Evolutionary conservation across 1,284 basidiomycete genomes (phyloP).

Genomic region (Pisolithus thermaeus): DNA sequence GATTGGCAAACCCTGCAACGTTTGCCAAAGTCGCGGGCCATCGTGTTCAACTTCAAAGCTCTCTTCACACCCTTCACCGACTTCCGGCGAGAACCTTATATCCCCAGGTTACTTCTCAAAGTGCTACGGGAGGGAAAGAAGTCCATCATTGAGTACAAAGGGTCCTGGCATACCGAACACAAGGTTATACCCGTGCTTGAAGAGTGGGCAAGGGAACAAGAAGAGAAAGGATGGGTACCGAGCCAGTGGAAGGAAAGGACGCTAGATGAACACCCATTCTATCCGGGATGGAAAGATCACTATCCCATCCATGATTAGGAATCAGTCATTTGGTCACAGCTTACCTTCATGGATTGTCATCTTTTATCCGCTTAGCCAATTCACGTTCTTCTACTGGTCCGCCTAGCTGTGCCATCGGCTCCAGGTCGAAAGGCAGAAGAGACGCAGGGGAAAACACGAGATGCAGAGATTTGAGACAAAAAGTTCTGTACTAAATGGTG

Average conservation of each 20-base stretch:
- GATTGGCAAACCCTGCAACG: slow-evolving; percentile 52
- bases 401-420: slow-evolving; percentile 19
- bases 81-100: slow-evolving; percentile 40
- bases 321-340: neutral
- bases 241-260: slow-evolving; percentile 42
- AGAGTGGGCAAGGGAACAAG: slow-evolving; percentile 42
- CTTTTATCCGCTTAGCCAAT: slow-evolving; percentile 72
- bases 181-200: slow-evolving; percentile 39
- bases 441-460: slow-evolving; percentile 18
- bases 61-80: slow-evolving; percentile 43
- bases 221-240: slow-evolving; percentile 39
- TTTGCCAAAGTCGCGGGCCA: slow-evolving; percentile 39
- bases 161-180: slow-evolving; percentile 36
- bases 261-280: slow-evolving; percentile 44
- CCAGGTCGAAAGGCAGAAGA: slow-evolving; percentile 5
- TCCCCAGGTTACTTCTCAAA: slow-evolving; percentile 39
- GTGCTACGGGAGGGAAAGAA: slow-evolving; percentile 35
- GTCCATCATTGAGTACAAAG: slow-evolving; percentile 40
- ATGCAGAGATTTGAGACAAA: slow-evolving; percentile 36
- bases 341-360: slow-evolving; percentile 25
- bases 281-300: slow-evolving; percentile 37
- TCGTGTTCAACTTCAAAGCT: slow-evolving; percentile 48
- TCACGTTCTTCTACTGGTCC: slow-evolving; percentile 67
- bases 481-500: slow-evolving; percentile 36
- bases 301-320: slow-evolving; percentile 15